phyloP scores from a whole-genome alignment of 2,329 filamentous ascomycete genomes.

The Penicillium vulpinum region DNA sequence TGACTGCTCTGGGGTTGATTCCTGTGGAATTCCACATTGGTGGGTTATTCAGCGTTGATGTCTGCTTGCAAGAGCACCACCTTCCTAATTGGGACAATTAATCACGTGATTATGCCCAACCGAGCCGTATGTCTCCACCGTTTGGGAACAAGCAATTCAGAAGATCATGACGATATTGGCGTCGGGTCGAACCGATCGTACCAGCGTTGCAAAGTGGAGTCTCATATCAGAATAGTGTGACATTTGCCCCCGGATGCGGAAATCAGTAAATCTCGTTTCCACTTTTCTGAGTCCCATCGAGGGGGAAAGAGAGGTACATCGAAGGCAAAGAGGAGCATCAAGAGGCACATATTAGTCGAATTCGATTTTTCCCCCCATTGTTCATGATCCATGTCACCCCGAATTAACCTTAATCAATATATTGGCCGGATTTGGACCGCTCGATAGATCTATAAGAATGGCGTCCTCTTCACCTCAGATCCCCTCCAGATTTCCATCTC shows the following conservation, averaged over 20 bases:
- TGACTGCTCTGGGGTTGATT: neutral
- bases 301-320: slow-evolving; percentile 11
- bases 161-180: neutral
- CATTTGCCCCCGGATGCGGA: slow-evolving; percentile 27
- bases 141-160: neutral
- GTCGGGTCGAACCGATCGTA: neutral
- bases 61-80: slow-evolving; percentile 14
- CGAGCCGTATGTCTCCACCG: neutral
- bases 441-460: slow-evolving; percentile 22
- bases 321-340: slow-evolving; percentile 15
- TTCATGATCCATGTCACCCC: slow-evolving; percentile 17
- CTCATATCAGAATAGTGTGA: slow-evolving; percentile 14
- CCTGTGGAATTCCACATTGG: slow-evolving; percentile 10
- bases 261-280: slow-evolving; percentile 9
- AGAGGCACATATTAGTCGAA: slow-evolving; percentile 12
- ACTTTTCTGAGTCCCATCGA: slow-evolving; percentile 11
- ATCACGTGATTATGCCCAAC: slow-evolving; percentile 11
- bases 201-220: neutral
- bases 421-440: slow-evolving; percentile 22
- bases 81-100: slow-evolving; percentile 11
- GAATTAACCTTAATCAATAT: slow-evolving; percentile 4
- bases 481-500: neutral
- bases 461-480: neutral
- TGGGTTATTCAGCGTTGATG: neutral
- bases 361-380: neutral